Evolutionary conservation across 768 basidiomycete species (phyloP).

Genomic region (Tricholoma hemisulphureum): DNA sequence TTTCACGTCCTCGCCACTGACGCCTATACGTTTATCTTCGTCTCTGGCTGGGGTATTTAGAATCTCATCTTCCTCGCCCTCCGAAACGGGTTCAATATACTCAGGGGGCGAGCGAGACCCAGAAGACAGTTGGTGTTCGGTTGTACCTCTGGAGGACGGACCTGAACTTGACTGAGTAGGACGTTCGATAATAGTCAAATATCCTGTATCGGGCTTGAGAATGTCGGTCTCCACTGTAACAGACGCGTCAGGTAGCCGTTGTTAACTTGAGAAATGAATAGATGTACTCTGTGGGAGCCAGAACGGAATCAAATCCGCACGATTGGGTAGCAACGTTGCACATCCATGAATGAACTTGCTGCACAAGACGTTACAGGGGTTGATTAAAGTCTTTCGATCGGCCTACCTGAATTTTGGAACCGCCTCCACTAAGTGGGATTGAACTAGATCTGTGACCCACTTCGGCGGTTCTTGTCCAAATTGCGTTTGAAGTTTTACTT

Average conservation of each 20-base stretch:
- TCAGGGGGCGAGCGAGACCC: slow-evolving; percentile 37
- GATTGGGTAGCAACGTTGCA: slow-evolving; percentile 84
- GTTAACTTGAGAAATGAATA: not conserved
- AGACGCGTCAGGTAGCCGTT: not conserved
- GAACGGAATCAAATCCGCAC: slow-evolving; percentile 95
- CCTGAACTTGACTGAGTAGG: slow-evolving; percentile 45
- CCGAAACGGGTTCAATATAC: slow-evolving; percentile 90
- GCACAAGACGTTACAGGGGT: slow-evolving; percentile 4
- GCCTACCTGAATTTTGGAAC: slow-evolving; percentile 93
- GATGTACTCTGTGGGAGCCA: slow-evolving; percentile 92
- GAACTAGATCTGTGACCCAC: slow-evolving; percentile 96
- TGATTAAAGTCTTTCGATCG: not conserved
- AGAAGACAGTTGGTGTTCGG: slow-evolving; percentile 44
- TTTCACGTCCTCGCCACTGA: slow-evolving; percentile 70
- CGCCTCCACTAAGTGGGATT: slow-evolving; percentile 93
- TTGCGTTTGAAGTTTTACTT: slow-evolving; percentile 97
- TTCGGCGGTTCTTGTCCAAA: slow-evolving; percentile 91
- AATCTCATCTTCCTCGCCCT: slow-evolving; percentile 87
- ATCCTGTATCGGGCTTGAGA: slow-evolving; percentile 84
- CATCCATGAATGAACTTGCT: slow-evolving; percentile 98
- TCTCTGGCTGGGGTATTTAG: slow-evolving; percentile 69
- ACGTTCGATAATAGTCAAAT: slow-evolving; percentile 70
- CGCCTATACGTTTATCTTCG: slow-evolving; percentile 77
- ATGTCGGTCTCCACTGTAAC: slow-evolving; percentile 89
- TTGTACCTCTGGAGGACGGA: slow-evolving; percentile 45